These are phyloP conservation scores for Fragilaria radians DNA, from an alignment of 108 stramenopile species.

Conservation along the genomic window DNA sequence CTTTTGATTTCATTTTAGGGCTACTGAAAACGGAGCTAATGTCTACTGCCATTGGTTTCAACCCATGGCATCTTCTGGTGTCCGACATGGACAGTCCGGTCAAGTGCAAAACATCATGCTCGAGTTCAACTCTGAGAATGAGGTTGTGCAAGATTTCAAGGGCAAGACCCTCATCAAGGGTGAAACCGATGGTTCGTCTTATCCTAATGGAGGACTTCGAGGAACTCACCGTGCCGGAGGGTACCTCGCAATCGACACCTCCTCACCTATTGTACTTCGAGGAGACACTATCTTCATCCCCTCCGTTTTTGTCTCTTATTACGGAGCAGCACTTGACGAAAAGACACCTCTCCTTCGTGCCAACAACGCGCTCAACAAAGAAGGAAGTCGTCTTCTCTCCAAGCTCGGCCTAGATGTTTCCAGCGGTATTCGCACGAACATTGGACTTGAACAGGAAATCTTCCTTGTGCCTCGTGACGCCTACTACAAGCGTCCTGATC, in stretches of 20 bases:
- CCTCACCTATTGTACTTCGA: slow-evolving; percentile 84
- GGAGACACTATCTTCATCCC: slow-evolving; percentile 95
- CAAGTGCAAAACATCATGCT: slow-evolving; percentile 95
- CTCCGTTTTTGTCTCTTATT: slow-evolving; percentile 83
- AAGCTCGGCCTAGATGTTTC: slow-evolving; percentile 68
- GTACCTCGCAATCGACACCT: slow-evolving; percentile 87
- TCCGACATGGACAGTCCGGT: slow-evolving; percentile 88
- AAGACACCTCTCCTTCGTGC: slow-evolving; percentile 93
- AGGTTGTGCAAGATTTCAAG: slow-evolving; percentile 87
- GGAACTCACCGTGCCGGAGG: slow-evolving; percentile 91
- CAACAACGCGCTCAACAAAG: slow-evolving; percentile 81
- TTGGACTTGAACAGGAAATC: slow-evolving; percentile 96
- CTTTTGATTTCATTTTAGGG: slow-evolving; percentile 36
- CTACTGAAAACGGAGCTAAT: slow-evolving; percentile 88
- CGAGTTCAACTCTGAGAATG: slow-evolving; percentile 69
- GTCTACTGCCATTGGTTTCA: slow-evolving; percentile 97
- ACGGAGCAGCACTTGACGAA: slow-evolving; percentile 93
- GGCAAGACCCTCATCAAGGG: slow-evolving; percentile 89
- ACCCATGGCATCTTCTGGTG: slow-evolving; percentile 85
- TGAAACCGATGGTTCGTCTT: slow-evolving; percentile 93
- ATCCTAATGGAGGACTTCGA: slow-evolving; percentile 93
- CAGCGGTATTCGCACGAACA: slow-evolving; percentile 64
- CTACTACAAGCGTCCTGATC: slow-evolving; percentile 89
- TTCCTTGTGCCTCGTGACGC: slow-evolving; percentile 90
- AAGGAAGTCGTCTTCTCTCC: slow-evolving; percentile 73